Percentiles rank a stretch among this genome's conserved stretches.
Conservation (phyloP, 345 rosid species). For the Eucalyptus curtisii region DNA sequence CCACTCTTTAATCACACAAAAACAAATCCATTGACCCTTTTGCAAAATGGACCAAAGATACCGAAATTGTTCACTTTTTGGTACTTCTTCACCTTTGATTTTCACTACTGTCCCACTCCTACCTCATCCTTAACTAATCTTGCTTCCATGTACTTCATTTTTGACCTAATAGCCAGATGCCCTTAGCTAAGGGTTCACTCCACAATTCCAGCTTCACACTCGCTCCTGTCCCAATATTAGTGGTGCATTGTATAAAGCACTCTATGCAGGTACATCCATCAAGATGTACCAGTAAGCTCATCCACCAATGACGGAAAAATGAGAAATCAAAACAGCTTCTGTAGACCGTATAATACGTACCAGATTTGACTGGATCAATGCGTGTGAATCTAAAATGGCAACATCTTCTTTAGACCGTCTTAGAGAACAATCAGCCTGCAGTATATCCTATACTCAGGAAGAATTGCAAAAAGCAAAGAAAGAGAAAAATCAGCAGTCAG, state of each 20-base stretch:
- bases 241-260: background rate
- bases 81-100: background rate
- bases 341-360: constrained; percentile 26
- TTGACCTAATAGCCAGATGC: background rate
- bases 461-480: background rate
- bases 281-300: background rate
- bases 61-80: background rate
- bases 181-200: background rate
- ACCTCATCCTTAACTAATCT: background rate
- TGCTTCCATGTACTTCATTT: background rate
- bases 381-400: constrained; percentile 51
- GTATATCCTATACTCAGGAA: constrained; percentile 40
- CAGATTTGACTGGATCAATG: constrained; percentile 63
- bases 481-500: background rate
- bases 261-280: background rate
- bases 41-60: background rate
- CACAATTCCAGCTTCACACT: background rate
- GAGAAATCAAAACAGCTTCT: background rate
- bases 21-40: background rate
- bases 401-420: constrained; percentile 65
- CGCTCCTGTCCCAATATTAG: background rate
- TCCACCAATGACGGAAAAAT: background rate
- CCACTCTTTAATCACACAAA: background rate
- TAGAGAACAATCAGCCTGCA: constrained; percentile 51
- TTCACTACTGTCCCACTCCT: background rate